Evolutionary conservation across 306 rosid genomes (phyloP), one percentile per base, ranked within the genome.

Genomic region (Senna siamea): DNA sequence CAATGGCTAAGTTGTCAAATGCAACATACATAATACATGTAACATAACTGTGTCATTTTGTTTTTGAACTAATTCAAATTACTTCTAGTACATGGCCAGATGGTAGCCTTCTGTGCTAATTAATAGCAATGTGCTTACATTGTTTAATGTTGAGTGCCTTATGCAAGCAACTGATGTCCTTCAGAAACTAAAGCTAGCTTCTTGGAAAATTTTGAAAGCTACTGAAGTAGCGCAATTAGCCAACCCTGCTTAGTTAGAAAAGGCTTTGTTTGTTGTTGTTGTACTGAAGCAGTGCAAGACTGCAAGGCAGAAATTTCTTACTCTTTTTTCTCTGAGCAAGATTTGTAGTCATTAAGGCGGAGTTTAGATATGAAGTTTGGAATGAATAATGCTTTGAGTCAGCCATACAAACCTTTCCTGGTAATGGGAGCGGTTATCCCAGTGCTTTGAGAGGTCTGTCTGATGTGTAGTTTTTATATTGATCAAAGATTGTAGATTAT

Each of bases 1-100:
- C 61, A 17, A 70, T 69, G 54, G 41, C 14, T 72, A 58, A n/a
- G n/a, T 57, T 76, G 34, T 74, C 58, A 23, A 10, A 28, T 1
- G 6, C 44, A 43, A 5, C 23, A 18, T 43, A 12, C 63, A 12
- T 26, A 28, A 18, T 43, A 12, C 53, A 26, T 26, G 26, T 10
- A n/a, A 48, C 5, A 28, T 28, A 56, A 56, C 40, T 9, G 18
- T 66, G 20, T 30, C 18, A 14, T 15, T 55, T 26, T 10, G 11
- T 30, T 55, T 55, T 32, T 66, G 9, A 40, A 55, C 47, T 18
- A 37, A 64, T 20, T 23, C 10, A 15, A 64, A 44, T 69, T 40
- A 30, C 68, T 52, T 4, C 63, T 22, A 60, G 12, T 30, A 61
- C 28, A 70, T 23, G 48, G 15, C 18, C 47, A 22, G 43, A 60